These are phyloP conservation scores for Plasmodium inui DNA, from an alignment of 169 alveolate genomes.

Conservation along the genomic window DNA sequence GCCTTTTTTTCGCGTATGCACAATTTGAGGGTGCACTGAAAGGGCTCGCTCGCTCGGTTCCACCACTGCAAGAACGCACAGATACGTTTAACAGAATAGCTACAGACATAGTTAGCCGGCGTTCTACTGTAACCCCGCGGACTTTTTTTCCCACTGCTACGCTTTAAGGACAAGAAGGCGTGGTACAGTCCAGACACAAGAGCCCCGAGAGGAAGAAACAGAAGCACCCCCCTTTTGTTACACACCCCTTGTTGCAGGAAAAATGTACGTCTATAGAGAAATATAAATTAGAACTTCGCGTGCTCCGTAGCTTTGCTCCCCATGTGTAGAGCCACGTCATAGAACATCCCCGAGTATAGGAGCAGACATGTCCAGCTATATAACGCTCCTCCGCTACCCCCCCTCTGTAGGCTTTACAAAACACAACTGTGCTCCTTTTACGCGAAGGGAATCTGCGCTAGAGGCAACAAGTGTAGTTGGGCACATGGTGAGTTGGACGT, in stretches of 20 bases:
- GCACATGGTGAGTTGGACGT: slow-evolving; percentile 64
- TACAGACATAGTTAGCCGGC: too few species aligned
- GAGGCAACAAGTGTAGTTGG: slow-evolving; percentile 68
- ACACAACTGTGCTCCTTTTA: slow-evolving; percentile 66
- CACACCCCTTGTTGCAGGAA: neutral
- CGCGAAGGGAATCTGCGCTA: slow-evolving; percentile 62
- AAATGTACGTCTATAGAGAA: neutral
- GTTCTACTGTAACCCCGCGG: neutral
- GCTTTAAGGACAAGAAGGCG: neutral
- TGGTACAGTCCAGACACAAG: neutral
- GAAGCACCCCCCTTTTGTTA: neutral
- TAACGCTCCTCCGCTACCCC: neutral
- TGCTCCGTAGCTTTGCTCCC: neutral
- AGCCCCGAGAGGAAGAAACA: neutral
- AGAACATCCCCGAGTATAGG: neutral
- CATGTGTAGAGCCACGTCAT: neutral
- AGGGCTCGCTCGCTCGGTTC: neutral
- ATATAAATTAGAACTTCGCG: neutral
- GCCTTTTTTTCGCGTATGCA: neutral
- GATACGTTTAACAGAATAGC: neutral
- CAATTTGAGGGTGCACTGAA: neutral
- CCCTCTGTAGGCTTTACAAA: slow-evolving; percentile 36
- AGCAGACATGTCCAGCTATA: neutral
- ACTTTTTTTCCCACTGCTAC: neutral
- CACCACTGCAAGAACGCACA: neutral